Conservation (phyloP, 2,329 filamentous ascomycete genomes). For the Penicillium janthinellum region DNA sequence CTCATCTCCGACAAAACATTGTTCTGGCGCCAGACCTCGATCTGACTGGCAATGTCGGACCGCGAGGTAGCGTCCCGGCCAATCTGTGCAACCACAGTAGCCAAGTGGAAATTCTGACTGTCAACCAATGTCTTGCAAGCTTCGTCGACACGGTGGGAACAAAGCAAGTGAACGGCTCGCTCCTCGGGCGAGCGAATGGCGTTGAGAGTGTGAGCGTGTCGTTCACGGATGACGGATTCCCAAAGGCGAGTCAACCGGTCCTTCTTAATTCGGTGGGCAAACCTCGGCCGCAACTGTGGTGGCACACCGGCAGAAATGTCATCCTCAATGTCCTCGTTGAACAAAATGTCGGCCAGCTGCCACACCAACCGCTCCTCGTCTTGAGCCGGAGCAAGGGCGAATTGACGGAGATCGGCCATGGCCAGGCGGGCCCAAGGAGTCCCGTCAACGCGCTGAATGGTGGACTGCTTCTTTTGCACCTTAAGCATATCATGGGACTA, state of each 20-base stretch:
- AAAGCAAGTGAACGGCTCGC: conserved; percentile 78
- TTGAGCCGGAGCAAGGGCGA: conserved; percentile 31
- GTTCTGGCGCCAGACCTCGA: conserved; percentile 80
- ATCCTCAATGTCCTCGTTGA: conserved; percentile 64
- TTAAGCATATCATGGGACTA: conserved; percentile 31
- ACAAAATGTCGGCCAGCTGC: conserved; percentile 83
- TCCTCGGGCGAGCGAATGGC: conserved; percentile 70
- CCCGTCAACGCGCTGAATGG: conserved; percentile 55
- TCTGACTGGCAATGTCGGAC: conserved; percentile 75
- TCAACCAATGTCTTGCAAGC: conserved; percentile 79
- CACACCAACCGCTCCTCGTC: conserved; percentile 62
- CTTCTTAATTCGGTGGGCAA: conserved; percentile 50
- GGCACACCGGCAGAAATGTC: conserved; percentile 49
- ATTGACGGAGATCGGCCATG: conserved; percentile 37
- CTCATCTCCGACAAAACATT: conserved; percentile 86
- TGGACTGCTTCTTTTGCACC: conserved; percentile 38
- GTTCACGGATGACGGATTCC: conserved; percentile 54
- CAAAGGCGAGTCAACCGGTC: conserved; percentile 49
- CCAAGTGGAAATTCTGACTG: conserved; percentile 78
- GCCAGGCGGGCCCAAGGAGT: conserved; percentile 58
- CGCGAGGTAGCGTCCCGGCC: conserved; percentile 70
- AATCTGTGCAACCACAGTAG: conserved; percentile 79
- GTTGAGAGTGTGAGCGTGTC: conserved; percentile 68
- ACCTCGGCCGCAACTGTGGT: conserved; percentile 41
- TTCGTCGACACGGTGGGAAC: conserved; percentile 75